phyloP scores from a whole-genome alignment of 768 basidiomycete genomes.

The Pisolithus marmoratus region DNA sequence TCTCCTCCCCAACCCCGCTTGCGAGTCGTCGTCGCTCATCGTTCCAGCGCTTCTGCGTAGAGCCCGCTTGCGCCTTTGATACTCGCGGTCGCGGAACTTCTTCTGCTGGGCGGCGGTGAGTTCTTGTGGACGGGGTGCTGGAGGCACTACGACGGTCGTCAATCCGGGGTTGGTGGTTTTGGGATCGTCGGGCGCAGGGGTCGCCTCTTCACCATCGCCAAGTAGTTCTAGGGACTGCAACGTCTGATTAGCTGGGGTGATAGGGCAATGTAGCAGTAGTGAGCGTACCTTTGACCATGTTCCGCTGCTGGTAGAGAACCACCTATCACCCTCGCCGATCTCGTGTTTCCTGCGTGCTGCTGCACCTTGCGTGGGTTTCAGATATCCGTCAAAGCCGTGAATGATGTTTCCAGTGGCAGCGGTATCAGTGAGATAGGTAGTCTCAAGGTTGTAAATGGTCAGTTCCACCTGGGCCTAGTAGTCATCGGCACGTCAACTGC shows the following conservation, averaged over 20 bases:
- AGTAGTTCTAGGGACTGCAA: conserved; percentile 67
- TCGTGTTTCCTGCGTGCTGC: conserved; percentile 61
- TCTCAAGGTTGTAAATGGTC: conserved; percentile 75
- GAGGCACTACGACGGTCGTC: conserved; percentile 73
- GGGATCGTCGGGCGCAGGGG: conserved; percentile 61
- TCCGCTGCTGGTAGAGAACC: conserved; percentile 78
- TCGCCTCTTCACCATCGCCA: conserved; percentile 61
- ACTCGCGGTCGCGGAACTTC: conserved; percentile 74
- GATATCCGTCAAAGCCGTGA: conserved; percentile 80
- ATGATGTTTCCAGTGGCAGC: conserved; percentile 83
- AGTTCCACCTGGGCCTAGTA: conserved; percentile 71
- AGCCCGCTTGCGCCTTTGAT: conserved; percentile 74
- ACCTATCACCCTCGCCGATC: conserved; percentile 67
- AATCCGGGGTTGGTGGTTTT: conserved; percentile 63
- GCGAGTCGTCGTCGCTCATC: conserved; percentile 66
- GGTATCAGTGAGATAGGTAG: conserved; percentile 72
- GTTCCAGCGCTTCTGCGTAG: conserved; percentile 59
- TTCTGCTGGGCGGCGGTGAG: conserved; percentile 69
- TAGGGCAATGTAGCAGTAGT: not conserved
- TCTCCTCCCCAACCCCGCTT: conserved; percentile 44
- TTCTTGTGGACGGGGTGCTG: conserved; percentile 64
- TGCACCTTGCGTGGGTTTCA: conserved; percentile 61
- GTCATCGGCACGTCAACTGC: not conserved
- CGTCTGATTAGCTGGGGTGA: conserved; percentile 5
- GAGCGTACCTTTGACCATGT: conserved; percentile 64